A percentile compares a stretch with the other conserved stretches of the same genome.
These are phyloP conservation scores for Hypoxylon lienhwacheense DNA, from an alignment of 495 filamentous ascomycete genomes.

Conservation along the genomic window DNA sequence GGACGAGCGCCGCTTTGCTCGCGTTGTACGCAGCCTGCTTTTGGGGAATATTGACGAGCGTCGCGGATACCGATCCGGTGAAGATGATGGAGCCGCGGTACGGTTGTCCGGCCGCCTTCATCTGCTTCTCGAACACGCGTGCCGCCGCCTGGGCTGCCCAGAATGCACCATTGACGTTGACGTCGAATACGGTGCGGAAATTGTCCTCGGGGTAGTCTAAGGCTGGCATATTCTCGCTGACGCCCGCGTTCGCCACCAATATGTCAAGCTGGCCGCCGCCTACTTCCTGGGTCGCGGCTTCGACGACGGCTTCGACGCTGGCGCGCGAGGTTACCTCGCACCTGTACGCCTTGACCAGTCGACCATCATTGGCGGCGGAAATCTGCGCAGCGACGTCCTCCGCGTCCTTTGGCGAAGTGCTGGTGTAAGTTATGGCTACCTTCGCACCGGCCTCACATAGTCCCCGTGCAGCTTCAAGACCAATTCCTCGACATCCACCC, in stretches of 20 bases:
- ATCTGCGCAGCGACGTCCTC: conserved; percentile 25
- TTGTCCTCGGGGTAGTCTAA: conserved; percentile 66
- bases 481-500: conserved; percentile 51
- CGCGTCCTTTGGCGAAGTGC: conserved; percentile 26
- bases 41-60: conserved; percentile 66
- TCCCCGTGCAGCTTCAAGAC: conserved; percentile 41
- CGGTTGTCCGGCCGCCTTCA: conserved; percentile 45
- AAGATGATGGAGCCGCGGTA: conserved; percentile 62
- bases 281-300: conserved; percentile 20
- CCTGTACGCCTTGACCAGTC: conserved; percentile 27
- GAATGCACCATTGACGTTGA: conserved; percentile 74
- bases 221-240: conserved; percentile 64
- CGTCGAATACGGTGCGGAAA: conserved; percentile 67
- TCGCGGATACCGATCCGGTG: conserved; percentile 64
- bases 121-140: conserved; percentile 66
- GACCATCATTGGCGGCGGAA: conserved; percentile 24
- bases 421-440: conserved; percentile 43
- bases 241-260: conserved; percentile 60
- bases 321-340: conserved; percentile 29
- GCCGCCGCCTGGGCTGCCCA: conserved; percentile 70
- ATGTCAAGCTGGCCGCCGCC: conserved; percentile 31
- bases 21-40: conserved; percentile 62
- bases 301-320: conserved; percentile 25
- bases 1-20: conserved; percentile 62
- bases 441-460: conserved; percentile 47